Conservation (phyloP, 1,139 yeast species). For the Pichia sp. region DNA sequence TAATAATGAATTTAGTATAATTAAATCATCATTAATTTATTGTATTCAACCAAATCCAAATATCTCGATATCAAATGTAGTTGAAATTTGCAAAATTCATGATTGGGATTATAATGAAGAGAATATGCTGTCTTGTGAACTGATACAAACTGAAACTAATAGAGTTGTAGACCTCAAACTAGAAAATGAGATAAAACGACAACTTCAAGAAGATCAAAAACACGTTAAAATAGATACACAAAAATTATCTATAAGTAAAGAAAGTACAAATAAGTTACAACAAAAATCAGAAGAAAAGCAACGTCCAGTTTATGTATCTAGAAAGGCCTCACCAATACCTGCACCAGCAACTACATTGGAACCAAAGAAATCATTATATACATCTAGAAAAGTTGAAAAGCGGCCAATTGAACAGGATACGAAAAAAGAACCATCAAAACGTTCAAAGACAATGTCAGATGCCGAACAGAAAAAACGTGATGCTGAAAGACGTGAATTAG, state of each 20-base stretch:
- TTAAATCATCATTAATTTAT: conserved; percentile 19
- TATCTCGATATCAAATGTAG: conserved; percentile 16
- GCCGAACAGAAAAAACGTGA: conserved; percentile 10
- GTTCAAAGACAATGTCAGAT: conserved; percentile 13
- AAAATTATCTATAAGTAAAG: no score
- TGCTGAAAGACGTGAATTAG: conserved; percentile 16
- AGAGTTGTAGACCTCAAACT: conserved; percentile 1
- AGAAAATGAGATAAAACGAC: not conserved
- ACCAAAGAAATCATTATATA: conserved; percentile 7
- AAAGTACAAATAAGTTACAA: conserved; percentile 1
- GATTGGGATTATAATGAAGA: conserved; percentile 14
- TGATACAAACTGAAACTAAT: conserved; percentile 18
- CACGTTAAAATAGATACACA: no score
- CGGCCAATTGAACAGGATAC: not conserved
- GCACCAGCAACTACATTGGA: conserved; percentile 8
- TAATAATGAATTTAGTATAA: conserved; percentile 13
- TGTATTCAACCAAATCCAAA: conserved; percentile 18
- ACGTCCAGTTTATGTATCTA: conserved; percentile 10
- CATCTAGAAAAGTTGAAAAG: conserved; percentile 10
- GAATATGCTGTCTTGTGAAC: conserved; percentile 22
- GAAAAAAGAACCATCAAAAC: conserved; percentile 12
- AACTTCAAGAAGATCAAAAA: not conserved
- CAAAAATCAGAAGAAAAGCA: not conserved
- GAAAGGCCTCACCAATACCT: conserved; percentile 11
- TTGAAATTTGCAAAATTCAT: conserved; percentile 14